Percentiles rank a stretch among this genome's conserved stretches.
phyloP scores from a whole-genome alignment of 371 early-diverging fungal genomes.

The Mucor circinelloides region DNA sequence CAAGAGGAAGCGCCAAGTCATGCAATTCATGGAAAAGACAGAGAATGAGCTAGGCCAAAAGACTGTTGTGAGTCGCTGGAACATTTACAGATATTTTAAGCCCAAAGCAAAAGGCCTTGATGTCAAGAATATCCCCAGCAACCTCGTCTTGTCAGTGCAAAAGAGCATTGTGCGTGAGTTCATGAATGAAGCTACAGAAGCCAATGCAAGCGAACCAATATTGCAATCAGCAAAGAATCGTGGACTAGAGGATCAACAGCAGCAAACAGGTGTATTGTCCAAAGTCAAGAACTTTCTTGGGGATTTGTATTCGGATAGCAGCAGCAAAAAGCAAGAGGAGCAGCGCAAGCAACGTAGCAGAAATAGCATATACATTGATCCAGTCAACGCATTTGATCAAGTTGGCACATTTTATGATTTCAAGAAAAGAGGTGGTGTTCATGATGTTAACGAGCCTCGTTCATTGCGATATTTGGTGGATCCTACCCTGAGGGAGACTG shows the following conservation, averaged over 20 bases:
- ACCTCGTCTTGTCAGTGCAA: constrained; percentile 45
- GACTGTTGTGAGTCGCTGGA: constrained; percentile 53
- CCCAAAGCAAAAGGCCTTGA: constrained; percentile 53
- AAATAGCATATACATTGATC: constrained; percentile 21
- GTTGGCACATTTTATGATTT: constrained; percentile 31
- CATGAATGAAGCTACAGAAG: constrained; percentile 33
- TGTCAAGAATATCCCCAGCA: constrained; percentile 43
- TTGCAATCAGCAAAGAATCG: not conserved
- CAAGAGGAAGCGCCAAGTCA: constrained; percentile 59
- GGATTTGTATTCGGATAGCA: not conserved
- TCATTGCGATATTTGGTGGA: constrained; percentile 32
- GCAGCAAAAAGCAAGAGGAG: not conserved
- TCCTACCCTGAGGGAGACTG: constrained; percentile 29
- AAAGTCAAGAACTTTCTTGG: constrained; percentile 12
- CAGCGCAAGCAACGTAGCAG: not conserved
- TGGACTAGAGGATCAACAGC: not conserved
- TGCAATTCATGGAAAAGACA: constrained; percentile 47
- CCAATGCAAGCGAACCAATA: not conserved
- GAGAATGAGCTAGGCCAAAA: constrained; percentile 42
- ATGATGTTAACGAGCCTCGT: constrained; percentile 22
- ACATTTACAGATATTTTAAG: constrained; percentile 56
- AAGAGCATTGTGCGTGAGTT: constrained; percentile 57
- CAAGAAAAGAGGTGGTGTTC: constrained; percentile 9
- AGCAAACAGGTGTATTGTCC: not conserved
- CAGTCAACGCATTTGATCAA: constrained; percentile 22